Percentiles rank a stretch among this genome's conserved stretches.
phyloP scores from a whole-genome alignment of 305 asterid genomes.

The Ajuga reptans region DNA sequence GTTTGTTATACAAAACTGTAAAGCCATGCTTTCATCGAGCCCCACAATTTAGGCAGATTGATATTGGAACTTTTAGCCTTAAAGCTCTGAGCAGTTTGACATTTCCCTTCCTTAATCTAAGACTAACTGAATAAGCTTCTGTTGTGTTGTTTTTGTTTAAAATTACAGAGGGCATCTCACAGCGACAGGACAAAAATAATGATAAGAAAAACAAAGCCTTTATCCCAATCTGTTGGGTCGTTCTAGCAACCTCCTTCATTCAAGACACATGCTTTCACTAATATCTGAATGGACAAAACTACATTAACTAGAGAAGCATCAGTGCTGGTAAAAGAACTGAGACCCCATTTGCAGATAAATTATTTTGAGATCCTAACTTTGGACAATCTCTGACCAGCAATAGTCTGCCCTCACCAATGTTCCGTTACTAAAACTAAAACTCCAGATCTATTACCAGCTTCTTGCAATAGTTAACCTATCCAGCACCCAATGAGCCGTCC shows the following conservation, averaged over 20 bases:
- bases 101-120: background rate
- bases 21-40: background rate
- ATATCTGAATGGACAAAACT: too few species aligned
- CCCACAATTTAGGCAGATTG: background rate
- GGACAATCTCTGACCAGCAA: background rate
- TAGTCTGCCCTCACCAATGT: background rate
- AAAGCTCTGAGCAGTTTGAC: background rate
- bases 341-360: background rate
- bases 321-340: background rate
- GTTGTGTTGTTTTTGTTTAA: too few species aligned
- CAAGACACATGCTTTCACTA: too few species aligned
- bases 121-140: background rate
- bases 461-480: background rate
- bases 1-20: background rate
- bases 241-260: too few species aligned
- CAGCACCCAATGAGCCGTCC: background rate
- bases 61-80: background rate
- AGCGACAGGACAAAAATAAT: too few species aligned
- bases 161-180: too few species aligned
- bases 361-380: background rate
- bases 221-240: too few species aligned
- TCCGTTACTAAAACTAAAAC: background rate
- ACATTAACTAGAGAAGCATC: background rate
- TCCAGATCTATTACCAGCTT: background rate
- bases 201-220: too few species aligned